A percentile compares a stretch with the other conserved stretches of the same genome.
Evolutionary conservation across 2,329 filamentous ascomycete species (phyloP).

Genomic region (Metarhizium brunneum): DNA sequence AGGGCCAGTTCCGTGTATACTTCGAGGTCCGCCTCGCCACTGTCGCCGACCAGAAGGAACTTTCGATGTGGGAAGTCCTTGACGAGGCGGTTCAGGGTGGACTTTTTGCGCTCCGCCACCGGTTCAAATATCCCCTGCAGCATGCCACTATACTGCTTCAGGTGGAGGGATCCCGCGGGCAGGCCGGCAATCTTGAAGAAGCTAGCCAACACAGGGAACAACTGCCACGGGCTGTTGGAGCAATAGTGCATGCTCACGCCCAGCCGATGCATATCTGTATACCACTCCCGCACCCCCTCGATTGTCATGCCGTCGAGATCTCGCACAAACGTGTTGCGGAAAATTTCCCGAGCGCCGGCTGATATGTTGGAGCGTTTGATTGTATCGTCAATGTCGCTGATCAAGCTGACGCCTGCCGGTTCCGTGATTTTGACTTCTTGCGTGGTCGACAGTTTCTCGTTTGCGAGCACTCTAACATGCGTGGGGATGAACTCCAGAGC

Average conservation of each 20-base stretch:
- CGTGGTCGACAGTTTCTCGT: constrained; percentile 72
- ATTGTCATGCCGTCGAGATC: constrained; percentile 75
- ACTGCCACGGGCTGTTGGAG: constrained; percentile 98
- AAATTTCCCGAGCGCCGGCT: constrained; percentile 83
- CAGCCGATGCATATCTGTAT: constrained; percentile 63
- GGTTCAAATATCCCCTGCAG: constrained; percentile 97
- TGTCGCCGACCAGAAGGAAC: constrained; percentile 90
- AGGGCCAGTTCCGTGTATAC: constrained; percentile 92
- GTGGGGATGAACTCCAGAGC: constrained; percentile 85
- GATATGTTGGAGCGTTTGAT: constrained; percentile 92
- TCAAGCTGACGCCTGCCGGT: constrained; percentile 74
- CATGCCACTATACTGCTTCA: constrained; percentile 97
- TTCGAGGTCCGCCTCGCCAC: constrained; percentile 92
- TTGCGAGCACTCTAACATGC: constrained; percentile 77
- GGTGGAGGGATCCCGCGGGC: constrained; percentile 80
- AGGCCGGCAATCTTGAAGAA: constrained; percentile 76
- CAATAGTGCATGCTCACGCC: constrained; percentile 92
- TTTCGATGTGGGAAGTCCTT: constrained; percentile 81
- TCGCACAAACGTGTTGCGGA: constrained; percentile 89
- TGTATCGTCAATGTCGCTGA: constrained; percentile 97
- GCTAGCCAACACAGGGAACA: constrained; percentile 79
- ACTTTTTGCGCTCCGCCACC: constrained; percentile 88
- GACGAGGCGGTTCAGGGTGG: constrained; percentile 75
- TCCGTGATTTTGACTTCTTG: constrained; percentile 72
- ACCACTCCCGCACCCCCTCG: constrained; percentile 86